Evolutionary conservation across 805 yeast genomes (phyloP), one percentile per base, ranked within the genome.

Genomic region (Candida stauntonica): DNA sequence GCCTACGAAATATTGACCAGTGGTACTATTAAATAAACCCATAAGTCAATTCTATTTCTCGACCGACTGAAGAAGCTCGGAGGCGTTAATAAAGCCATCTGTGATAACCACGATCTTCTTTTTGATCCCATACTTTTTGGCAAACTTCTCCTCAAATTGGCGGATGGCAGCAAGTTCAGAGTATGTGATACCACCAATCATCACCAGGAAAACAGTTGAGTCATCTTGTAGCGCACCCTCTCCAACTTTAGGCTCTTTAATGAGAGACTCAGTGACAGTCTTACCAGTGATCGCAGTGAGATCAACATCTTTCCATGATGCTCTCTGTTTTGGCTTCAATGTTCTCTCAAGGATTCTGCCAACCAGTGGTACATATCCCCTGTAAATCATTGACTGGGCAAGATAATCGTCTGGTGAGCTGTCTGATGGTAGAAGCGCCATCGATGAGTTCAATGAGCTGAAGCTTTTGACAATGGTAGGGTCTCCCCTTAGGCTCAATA

Each of bases 181-280:
- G 55, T 85, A 70, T 0, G 97, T 86, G 7, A 89, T 64, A 1
- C 99, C 98, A 12, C 98, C 98, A 29, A 89, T 53, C 45, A 82
- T 61, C 7, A 79, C 74, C 36, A 86, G 49, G 44, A 86, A 53
- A 42, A 61, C 57, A 3, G 53, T 43, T 5, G 48, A 36, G 23
- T 55, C 39, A 23, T 44, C 42, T 23, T 55, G 51, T 17, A 47
- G 35, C 8, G 33, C 38, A 0, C 47, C 57, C 15, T 54, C 55
- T 9, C 55, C 55, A 28, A 31, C 29, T 11, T 45, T 32, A 3
- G 45, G 39, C 18, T 39, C 46, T 7, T 38, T 43, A 11, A 29
- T 45, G 20, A 43, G 28, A 5, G 41, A 36, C 12, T 47, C 46
- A 5, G 63, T 67, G 8, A 64, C 50, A 0, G 52, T 44, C 18